Conservation (phyloP, 371 early-diverging fungal species). For the Dichotomocladium elegans region DNA sequence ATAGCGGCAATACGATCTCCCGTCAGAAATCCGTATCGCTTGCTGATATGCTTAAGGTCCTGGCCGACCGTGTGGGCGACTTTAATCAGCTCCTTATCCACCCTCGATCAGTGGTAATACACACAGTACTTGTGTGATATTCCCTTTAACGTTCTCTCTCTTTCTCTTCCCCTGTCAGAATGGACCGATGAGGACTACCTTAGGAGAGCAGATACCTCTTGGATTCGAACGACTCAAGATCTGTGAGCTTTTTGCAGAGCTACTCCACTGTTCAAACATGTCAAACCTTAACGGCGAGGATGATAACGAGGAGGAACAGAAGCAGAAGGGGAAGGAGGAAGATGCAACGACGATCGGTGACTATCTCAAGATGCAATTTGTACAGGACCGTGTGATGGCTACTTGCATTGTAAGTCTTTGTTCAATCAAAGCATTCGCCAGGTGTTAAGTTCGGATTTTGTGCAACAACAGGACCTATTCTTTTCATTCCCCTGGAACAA, state of each 20-base stretch:
- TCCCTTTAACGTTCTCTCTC: not conserved
- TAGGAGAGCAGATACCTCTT: slow-evolving; percentile 71
- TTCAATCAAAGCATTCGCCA: no score
- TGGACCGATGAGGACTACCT: slow-evolving; percentile 56
- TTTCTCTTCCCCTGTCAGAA: slow-evolving; percentile 10
- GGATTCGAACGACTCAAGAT: slow-evolving; percentile 92
- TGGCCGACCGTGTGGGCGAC: slow-evolving; percentile 65
- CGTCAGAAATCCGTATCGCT: slow-evolving; percentile 35
- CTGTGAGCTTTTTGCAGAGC: slow-evolving; percentile 94
- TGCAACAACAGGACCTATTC: slow-evolving; percentile 69
- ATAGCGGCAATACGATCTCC: slow-evolving; percentile 14
- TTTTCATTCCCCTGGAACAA: slow-evolving; percentile 94
- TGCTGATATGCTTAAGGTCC: slow-evolving; percentile 76
- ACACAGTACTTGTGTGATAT: not conserved
- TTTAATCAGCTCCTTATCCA: slow-evolving; percentile 60
- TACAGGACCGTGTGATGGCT: slow-evolving; percentile 60
- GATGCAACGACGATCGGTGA: slow-evolving; percentile 52
- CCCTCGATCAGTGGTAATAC: slow-evolving; percentile 56
- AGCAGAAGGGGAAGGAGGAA: slow-evolving; percentile 4
- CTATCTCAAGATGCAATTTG: slow-evolving; percentile 61
- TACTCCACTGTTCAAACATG: slow-evolving; percentile 87
- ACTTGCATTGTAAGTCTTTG: slow-evolving; percentile 42
- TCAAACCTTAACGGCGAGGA: slow-evolving; percentile 48
- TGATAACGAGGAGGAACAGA: not conserved
- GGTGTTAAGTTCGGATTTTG: no score